These are phyloP conservation scores for Apium graveolens DNA, from an alignment of 129 eudicot species.

Conservation along the genomic window DNA sequence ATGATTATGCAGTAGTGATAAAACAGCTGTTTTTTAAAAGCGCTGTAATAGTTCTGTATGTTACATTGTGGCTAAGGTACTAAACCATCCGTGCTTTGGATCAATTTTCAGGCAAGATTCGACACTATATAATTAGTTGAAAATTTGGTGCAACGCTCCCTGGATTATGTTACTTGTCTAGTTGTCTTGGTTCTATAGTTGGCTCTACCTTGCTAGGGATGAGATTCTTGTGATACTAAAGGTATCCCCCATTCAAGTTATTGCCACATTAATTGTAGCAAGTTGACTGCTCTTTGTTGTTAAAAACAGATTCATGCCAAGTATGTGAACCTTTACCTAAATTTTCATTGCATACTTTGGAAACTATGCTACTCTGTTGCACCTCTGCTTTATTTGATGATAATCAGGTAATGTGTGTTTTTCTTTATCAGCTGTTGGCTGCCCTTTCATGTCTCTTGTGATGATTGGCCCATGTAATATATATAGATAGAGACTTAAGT, in stretches of 20 bases:
- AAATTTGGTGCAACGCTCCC: background rate
- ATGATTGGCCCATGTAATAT: background rate
- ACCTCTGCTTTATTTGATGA: background rate
- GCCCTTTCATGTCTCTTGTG: background rate
- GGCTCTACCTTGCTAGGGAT: background rate
- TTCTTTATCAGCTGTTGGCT: background rate
- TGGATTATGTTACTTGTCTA: background rate
- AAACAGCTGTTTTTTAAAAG: background rate
- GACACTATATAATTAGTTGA: background rate
- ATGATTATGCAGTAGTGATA: background rate
- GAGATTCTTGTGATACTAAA: conserved; percentile 2
- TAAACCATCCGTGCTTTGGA: background rate
- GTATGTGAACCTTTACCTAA: conserved; percentile 2
- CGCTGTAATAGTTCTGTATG: background rate
- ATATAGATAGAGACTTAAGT: no score
- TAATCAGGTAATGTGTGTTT: background rate
- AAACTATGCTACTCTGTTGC: background rate
- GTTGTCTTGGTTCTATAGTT: background rate
- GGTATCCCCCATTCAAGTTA: no score
- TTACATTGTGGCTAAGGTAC: background rate
- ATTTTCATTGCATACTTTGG: background rate
- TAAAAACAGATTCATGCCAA: background rate
- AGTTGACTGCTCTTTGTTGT: background rate
- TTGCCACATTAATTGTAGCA: background rate
- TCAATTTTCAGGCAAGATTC: background rate